Percentiles rank a stretch among this genome's conserved stretches.
Evolutionary conservation across 1,139 yeast species (phyloP).

Genomic region (Debaryomyces nepalensis): DNA sequence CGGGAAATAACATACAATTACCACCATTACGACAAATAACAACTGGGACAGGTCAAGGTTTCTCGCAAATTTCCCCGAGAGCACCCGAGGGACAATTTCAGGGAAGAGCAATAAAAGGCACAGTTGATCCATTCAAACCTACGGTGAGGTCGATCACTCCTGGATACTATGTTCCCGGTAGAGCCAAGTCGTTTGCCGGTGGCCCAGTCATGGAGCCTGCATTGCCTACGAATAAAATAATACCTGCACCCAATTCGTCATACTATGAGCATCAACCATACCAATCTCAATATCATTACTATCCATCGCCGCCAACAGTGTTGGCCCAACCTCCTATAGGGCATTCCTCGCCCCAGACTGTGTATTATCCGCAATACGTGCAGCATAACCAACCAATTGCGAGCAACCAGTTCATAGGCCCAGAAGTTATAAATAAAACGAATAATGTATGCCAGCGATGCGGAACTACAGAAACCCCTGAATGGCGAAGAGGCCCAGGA

Average conservation of each 20-base stretch:
- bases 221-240: neutral
- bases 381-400: constrained; percentile 17
- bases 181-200: neutral
- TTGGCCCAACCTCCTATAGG: constrained; percentile 14
- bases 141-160: constrained; percentile 14
- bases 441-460: constrained; percentile 53
- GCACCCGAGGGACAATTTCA: constrained; percentile 2
- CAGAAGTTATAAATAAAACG: constrained; percentile 44
- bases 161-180: constrained; percentile 10
- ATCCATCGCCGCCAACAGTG: constrained; percentile 9
- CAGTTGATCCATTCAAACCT: neutral
- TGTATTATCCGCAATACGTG: constrained; percentile 14
- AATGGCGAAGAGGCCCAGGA: constrained; percentile 89
- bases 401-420: constrained; percentile 15
- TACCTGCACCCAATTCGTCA: constrained; percentile 16
- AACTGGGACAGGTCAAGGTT: constrained; percentile 20
- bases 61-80: constrained; percentile 1
- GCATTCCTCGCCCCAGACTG: constrained; percentile 13
- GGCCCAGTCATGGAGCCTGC: too few species aligned
- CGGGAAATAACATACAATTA: constrained; percentile 25
- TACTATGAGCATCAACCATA: constrained; percentile 14
- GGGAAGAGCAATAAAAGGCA: neutral
- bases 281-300: constrained; percentile 15
- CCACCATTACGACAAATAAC: constrained; percentile 45
- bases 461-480: constrained; percentile 84